A percentile compares a stretch with the other conserved stretches of the same genome.
Evolutionary conservation across 2,329 filamentous ascomycete species (phyloP).

Genomic region (Claviceps capensis): DNA sequence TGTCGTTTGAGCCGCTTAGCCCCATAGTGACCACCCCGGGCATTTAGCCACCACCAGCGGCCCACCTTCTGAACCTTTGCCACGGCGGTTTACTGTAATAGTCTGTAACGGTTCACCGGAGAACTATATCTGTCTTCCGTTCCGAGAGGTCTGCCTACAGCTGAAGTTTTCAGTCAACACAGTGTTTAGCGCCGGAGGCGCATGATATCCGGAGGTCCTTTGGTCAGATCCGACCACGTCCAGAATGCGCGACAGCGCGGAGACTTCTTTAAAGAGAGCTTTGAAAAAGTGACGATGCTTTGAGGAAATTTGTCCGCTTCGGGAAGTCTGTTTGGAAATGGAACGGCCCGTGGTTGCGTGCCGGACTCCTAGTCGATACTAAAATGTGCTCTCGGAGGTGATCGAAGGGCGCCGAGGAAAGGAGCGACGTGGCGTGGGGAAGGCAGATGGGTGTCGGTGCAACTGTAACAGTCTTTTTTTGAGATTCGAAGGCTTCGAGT

Average conservation of each 20-base stretch:
- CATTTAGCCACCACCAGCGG: constrained; percentile 23
- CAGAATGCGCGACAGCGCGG: not conserved
- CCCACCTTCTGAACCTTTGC: not conserved
- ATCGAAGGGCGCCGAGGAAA: constrained; percentile 1
- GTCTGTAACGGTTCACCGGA: not conserved
- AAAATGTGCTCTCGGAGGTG: not conserved
- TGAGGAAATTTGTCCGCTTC: not conserved
- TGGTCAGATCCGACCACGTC: not conserved
- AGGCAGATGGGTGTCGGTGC: not conserved
- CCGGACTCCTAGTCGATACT: not conserved
- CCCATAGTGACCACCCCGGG: constrained; percentile 42
- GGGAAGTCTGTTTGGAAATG: not conserved
- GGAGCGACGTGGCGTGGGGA: not conserved
- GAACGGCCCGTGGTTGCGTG: not conserved
- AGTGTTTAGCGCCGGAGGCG: constrained; percentile 4
- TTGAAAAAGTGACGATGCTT: not conserved
- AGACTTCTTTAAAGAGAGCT: not conserved
- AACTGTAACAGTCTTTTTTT: not conserved
- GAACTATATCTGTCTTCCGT: not conserved
- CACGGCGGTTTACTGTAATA: not conserved
- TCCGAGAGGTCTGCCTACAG: not conserved
- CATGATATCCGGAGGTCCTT: constrained; percentile 3
- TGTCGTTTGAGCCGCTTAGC: constrained; percentile 37
- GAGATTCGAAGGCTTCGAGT: not conserved
- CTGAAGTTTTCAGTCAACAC: not conserved